Percentiles rank a stretch among this genome's conserved stretches.
Evolutionary conservation across 805 yeast species (phyloP).

Genomic region (Candida maris): DNA sequence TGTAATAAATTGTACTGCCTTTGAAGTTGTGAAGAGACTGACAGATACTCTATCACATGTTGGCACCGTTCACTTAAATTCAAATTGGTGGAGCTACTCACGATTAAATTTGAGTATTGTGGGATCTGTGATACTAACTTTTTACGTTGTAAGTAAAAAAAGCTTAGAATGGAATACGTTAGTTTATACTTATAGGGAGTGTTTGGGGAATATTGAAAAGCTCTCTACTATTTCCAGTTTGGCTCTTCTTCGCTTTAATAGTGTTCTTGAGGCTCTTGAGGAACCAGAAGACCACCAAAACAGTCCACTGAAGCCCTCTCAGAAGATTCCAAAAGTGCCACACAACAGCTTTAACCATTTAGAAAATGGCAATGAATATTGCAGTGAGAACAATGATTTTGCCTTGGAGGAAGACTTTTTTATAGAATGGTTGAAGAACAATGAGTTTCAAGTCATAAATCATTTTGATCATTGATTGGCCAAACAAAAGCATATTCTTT

Average conservation of each 20-base stretch:
- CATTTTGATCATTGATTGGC: background rate
- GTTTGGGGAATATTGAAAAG: constrained; percentile 2
- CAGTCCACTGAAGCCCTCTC: background rate
- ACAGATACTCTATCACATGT: constrained; percentile 2
- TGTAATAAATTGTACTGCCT: constrained; percentile 1
- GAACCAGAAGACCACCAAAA: background rate
- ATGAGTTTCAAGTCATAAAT: constrained; percentile 3
- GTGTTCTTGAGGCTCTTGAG: constrained; percentile 2
- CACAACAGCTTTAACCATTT: background rate
- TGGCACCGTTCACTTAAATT: constrained; percentile 4
- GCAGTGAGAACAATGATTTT: constrained; percentile 4
- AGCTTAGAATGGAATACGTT: constrained; percentile 5
- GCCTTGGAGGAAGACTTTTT: constrained; percentile 8
- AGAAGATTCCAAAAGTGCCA: background rate
- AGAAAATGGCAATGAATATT: constrained; percentile 1
- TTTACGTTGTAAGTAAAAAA: constrained; percentile 6
- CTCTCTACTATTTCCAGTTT: constrained; percentile 2
- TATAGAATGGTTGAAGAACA: constrained; percentile 7
- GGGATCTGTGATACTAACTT: constrained; percentile 5
- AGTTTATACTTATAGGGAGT: constrained; percentile 2
- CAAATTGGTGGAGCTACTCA: constrained; percentile 12
- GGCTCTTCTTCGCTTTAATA: constrained; percentile 6
- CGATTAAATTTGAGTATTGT: constrained; percentile 7
- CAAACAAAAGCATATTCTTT: background rate
- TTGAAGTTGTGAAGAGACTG: background rate